Evolutionary conservation across 768 basidiomycete species (phyloP), one percentile per base, ranked within the genome.

Genomic region (Lentinula aciculospora): DNA sequence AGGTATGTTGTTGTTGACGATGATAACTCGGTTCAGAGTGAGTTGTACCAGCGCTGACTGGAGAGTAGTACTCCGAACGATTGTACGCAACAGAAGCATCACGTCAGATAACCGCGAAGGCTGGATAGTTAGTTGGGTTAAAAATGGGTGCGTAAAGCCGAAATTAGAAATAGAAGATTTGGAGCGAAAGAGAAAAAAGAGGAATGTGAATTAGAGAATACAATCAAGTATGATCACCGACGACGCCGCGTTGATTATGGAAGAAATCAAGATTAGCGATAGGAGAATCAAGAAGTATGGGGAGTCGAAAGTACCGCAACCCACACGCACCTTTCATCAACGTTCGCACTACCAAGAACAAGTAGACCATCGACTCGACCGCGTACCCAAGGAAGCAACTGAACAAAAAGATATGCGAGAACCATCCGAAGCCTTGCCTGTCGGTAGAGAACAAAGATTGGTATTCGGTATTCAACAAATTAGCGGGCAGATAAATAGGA

Each of bases 281-380:
- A n/a, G n/a, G n/a, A n/a, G n/a, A n/a, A n/a, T n/a, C n/a, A n/a
- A 23, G 42, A 44, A n/a, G n/a, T 19, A 21, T 23, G 42, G 42
- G 28, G 12, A n/a, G 25, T 56, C 12, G 54, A 44, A n/a, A 2
- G 21, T 32, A 40, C 5, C n/a, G 53, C 45, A 49, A 25, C n/a
- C n/a, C n/a, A 9, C 40, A 61, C 68, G 28, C 58, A 88, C 93
- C 92, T 96, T 76, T 98, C 97, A 65, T 99, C 97, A 2, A 99
- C 97, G 66, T 98, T 98, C 17, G 97, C 95, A 62, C 92, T 95
- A 1, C 97, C 97, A n/a, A 98, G 80, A 1, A 98, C 97, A 25
- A 98, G 83, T 34, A 99, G 71, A 5, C 93, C 92, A 0, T 97
- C 97, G 39, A 72, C 70, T 66, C 83, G 82, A 0, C 94, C 93